Conservation (phyloP, 306 rosid genomes). For the Calophaca sinica region DNA sequence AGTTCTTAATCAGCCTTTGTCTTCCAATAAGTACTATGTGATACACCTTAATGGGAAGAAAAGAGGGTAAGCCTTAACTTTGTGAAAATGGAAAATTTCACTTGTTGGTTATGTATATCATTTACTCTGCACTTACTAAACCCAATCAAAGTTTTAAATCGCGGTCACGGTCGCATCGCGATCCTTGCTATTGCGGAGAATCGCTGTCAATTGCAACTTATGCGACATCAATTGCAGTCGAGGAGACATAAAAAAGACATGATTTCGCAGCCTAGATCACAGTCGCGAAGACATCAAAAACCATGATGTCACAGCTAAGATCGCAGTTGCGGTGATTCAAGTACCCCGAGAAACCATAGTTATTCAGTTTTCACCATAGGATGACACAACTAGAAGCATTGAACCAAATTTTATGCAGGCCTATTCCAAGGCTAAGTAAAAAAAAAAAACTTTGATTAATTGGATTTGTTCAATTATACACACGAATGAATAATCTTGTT, state of each 20-base stretch:
- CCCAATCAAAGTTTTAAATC: no score
- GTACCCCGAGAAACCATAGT: neutral
- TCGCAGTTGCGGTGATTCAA: no score
- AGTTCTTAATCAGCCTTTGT: constrained; percentile 68
- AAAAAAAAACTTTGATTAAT: neutral
- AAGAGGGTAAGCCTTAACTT: constrained; percentile 70
- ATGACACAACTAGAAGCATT: neutral
- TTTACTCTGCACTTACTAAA: neutral
- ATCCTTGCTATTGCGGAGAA: no score
- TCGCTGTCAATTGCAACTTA: no score
- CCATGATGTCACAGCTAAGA: no score
- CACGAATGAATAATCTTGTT: neutral
- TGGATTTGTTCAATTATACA: neutral
- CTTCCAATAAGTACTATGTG: constrained; percentile 72
- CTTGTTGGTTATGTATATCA: neutral
- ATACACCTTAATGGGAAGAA: constrained; percentile 55
- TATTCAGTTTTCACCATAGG: neutral
- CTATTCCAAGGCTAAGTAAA: neutral
- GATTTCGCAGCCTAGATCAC: no score
- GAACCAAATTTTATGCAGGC: neutral
- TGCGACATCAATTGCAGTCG: no score
- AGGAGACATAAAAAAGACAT: no score
- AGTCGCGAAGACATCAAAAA: no score
- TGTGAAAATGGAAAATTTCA: neutral
- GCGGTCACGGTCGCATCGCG: no score